Percentiles rank a stretch among this genome's conserved stretches.
These are phyloP conservation scores for Vitis hybrid DNA, from an alignment of 177 flowering plant genomes.

Conservation along the genomic window DNA sequence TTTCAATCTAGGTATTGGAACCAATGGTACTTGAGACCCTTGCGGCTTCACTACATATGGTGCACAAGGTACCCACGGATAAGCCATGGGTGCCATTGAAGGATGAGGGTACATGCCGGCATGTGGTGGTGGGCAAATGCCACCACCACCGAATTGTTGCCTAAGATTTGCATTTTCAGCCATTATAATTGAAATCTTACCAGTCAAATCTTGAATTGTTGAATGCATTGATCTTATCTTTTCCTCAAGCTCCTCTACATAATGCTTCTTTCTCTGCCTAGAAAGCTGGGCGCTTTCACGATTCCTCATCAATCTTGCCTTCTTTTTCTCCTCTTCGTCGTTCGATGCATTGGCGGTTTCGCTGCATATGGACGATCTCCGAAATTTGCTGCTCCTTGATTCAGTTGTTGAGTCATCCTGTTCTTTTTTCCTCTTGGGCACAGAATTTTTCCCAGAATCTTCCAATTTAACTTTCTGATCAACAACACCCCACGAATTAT, in stretches of 20 bases:
- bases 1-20: conserved; percentile 89
- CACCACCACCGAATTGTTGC: conserved; percentile 66
- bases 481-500: conserved; percentile 8
- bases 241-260: conserved; percentile 95
- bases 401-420: conserved; percentile 37
- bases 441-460: conserved; percentile 24
- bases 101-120: conserved; percentile 64
- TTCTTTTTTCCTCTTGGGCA: conserved; percentile 72
- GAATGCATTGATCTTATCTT: conserved; percentile 80
- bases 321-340: conserved; percentile 67
- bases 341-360: background rate
- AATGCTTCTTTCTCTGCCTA: conserved; percentile 91
- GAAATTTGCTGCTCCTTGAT: conserved; percentile 39
- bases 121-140: conserved; percentile 34
- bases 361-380: conserved; percentile 27
- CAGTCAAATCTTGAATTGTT: conserved; percentile 71
- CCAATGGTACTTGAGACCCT: conserved; percentile 89
- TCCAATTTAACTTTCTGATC: conserved; percentile 44
- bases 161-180: conserved; percentile 77
- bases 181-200: conserved; percentile 62
- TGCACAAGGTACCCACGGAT: conserved; percentile 75
- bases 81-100: conserved; percentile 57
- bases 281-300: conserved; percentile 97
- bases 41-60: conserved; percentile 68
- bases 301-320: conserved; percentile 82